Evolutionary conservation across 2,329 filamentous ascomycete genomes (phyloP).

Genomic region (Coniochaeta ligniaria): DNA sequence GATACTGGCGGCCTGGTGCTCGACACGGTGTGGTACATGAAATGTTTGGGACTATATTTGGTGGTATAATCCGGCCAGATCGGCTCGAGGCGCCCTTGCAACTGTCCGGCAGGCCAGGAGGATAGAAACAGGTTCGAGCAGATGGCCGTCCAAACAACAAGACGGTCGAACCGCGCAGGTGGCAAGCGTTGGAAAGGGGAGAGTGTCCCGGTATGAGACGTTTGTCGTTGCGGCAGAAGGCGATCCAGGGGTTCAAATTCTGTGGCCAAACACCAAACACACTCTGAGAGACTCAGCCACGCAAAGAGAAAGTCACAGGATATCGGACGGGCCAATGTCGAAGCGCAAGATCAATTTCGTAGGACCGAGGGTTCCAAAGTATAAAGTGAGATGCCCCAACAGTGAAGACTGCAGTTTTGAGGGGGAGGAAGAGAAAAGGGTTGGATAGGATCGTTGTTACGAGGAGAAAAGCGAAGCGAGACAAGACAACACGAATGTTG

Average conservation of each 20-base stretch:
- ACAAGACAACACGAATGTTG: neutral
- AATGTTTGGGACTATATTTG: constrained; percentile 1
- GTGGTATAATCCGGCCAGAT: neutral
- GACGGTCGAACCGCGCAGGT: neutral
- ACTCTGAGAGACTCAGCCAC: neutral
- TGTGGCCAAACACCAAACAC: neutral
- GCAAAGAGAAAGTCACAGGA: neutral
- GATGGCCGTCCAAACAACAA: neutral
- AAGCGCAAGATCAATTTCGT: neutral
- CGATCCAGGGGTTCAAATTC: neutral
- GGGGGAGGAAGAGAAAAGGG: neutral
- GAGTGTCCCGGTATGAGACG: neutral
- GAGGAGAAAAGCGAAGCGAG: neutral
- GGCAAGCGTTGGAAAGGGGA: neutral
- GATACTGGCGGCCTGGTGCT: neutral
- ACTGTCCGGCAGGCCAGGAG: neutral
- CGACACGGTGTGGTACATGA: neutral
- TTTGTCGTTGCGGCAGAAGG: neutral
- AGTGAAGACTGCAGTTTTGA: neutral
- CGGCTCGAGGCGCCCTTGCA: neutral
- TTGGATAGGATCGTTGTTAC: neutral
- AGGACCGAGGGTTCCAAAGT: neutral
- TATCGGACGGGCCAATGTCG: neutral
- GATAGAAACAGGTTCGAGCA: neutral
- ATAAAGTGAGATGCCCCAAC: neutral